Evolutionary conservation across 2,329 filamentous ascomycete species (phyloP).

Genomic region (Hyphodiscus sp.): DNA sequence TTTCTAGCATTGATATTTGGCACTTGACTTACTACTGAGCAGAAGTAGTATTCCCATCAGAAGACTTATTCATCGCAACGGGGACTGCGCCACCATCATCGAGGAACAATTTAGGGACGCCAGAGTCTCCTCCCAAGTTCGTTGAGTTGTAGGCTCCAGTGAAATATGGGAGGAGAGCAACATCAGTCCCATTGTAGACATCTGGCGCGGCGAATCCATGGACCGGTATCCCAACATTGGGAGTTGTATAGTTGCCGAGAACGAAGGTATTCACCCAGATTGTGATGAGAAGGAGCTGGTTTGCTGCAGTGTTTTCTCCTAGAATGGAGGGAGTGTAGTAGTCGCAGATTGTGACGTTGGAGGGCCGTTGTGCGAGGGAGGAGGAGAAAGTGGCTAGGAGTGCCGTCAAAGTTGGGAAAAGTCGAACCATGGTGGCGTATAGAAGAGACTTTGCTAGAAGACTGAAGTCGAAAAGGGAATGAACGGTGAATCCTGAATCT

Average conservation of each 20-base stretch:
- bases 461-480: background rate
- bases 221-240: conserved; percentile 45
- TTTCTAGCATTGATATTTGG: background rate
- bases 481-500: background rate
- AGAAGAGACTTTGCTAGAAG: background rate
- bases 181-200: conserved; percentile 40
- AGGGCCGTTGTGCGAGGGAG: conserved; percentile 3
- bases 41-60: conserved; percentile 39
- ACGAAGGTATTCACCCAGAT: conserved; percentile 55
- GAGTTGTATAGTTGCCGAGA: conserved; percentile 51
- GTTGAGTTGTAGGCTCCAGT: conserved; percentile 44
- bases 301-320: conserved; percentile 47
- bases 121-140: conserved; percentile 40
- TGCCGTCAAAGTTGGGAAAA: background rate
- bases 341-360: conserved; percentile 12
- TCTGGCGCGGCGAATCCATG: conserved; percentile 46
- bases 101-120: conserved; percentile 48
- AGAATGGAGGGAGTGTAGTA: conserved; percentile 12
- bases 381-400: background rate
- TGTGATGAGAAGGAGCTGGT: conserved; percentile 48
- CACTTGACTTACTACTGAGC: conserved; percentile 45
- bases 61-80: conserved; percentile 46
- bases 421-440: background rate
- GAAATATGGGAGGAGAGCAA: conserved; percentile 53
- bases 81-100: conserved; percentile 50